These are phyloP conservation scores for Brassica cretica DNA, from an alignment of 345 rosid genomes.

Conservation along the genomic window DNA sequence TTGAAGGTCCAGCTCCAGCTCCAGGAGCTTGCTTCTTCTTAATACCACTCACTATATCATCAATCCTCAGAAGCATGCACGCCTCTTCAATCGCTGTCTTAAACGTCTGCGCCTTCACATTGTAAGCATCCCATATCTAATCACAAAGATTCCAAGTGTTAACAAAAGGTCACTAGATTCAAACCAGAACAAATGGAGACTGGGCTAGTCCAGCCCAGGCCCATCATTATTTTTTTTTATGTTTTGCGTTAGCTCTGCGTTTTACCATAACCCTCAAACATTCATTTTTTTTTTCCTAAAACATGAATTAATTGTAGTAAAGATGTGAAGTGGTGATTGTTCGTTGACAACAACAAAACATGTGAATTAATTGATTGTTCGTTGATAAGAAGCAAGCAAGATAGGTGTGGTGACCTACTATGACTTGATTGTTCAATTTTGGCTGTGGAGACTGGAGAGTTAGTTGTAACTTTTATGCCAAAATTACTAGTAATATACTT, in stretches of 20 bases:
- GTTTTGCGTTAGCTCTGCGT: not conserved
- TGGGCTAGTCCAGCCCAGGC: not conserved
- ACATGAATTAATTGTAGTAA: not conserved
- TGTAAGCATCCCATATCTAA: constrained; percentile 97
- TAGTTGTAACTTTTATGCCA: not conserved
- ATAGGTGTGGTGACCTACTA: not conserved
- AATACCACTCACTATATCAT: constrained; percentile 95
- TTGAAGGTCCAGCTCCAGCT: constrained; percentile 49
- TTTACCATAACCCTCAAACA: too few relatives aligned
- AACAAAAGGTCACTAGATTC: not conserved
- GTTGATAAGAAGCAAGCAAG: not conserved
- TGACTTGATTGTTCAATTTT: too few relatives aligned
- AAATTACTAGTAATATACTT: not conserved
- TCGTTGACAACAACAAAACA: not conserved
- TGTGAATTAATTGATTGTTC: not conserved
- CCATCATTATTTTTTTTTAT: not conserved
- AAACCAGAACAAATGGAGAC: not conserved
- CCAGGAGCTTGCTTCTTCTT: constrained; percentile 95
- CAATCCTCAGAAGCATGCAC: constrained; percentile 89
- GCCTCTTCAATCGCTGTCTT: constrained; percentile 95
- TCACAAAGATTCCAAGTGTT: not conserved
- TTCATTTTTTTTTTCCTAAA: not conserved
- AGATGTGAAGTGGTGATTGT: not conserved
- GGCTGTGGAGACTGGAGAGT: not conserved
- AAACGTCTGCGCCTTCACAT: constrained; percentile 90